Evolutionary conservation across 2,329 filamentous ascomycete genomes (phyloP), one percentile per base, ranked within the genome.

Genomic region (Lachnum nothofagi): DNA sequence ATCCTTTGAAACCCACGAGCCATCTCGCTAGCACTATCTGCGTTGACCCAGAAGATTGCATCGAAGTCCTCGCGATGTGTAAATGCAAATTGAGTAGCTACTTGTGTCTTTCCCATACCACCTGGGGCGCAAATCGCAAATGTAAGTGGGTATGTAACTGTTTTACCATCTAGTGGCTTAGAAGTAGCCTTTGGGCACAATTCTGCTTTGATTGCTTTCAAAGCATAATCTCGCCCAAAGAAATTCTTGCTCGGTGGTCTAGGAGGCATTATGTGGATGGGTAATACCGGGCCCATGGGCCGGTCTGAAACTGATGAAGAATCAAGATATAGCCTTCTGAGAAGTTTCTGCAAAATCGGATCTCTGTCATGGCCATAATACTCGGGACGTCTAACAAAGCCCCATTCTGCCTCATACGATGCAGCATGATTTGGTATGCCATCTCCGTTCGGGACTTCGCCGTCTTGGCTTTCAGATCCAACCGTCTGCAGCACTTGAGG

Each of bases 11-110:
- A 65, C 45, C 53, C 39, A 9, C 56, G 37, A 14, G 58, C 62
- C 16, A 66, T 46, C 43, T 64, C 63, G 5, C 44, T 54, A 37
- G 54, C 42, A 5, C 57, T 54, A 47, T 66, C 63, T 5, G 64
- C 63, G 17, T 50, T 20, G 5, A 67, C 54, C 64, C 65, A 67
- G 46, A 67, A 60, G 22, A 67, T 54, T 7, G 60, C 63, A 47
- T 66, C 64, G 48, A 62, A 67, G 16, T 45, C 44, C 2, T 33
- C 23, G 46, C 59, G 55, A 34, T 60, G 51, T 23, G 50, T 42
- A 33, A 48, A 34, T 17, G 52, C 53, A 52, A 61, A 67, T 44
- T 64, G 54, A 35, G 46, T 52, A 10, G 64, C 63, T 34, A 65
- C 58, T 33, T 62, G 57, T 4, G 59, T 61, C 48, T 63, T 64